Base-by-base conservation (phyloP, 2,329 filamentous ascomycete species). In the Fusarium longipes region DNA sequence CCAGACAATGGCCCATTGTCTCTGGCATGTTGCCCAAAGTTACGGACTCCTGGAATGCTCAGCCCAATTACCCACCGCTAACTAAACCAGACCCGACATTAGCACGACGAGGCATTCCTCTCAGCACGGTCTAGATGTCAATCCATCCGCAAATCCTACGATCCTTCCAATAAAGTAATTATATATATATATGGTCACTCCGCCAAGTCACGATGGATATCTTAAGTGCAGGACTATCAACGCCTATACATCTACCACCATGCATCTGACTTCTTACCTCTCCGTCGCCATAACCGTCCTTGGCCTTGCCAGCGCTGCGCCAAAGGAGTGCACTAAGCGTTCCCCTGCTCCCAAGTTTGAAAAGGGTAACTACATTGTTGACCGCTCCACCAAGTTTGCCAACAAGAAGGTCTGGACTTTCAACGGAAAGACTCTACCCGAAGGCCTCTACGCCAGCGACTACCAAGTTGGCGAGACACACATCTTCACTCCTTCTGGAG, bases 351-450 rank as follows among this genome's bases (percentile, higher is more conserved):
- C 71, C 10, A 40, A 43, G 6, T 39, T 63, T 3, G 35, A 65
- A 27, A 45, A 68, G 3, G 70, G 73, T 6, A 62, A 62, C n/a
- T 76, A 74, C n/a, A n/a, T 73, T 7, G 66, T 75, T 1, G 57
- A 65, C 18, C 57, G 67, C 7, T 45, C 33, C 11, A 54, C 50
- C 11, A 38, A 57, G 3, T 75, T 73, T n/a, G 48, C 62, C 44
- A 75, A 75, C 33, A 69, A 67, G 32, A 53, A 63, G 8, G 29
- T 65, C 10, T 75, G 62, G 43, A 68, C 67, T 0, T 76, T 76
- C 11, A 54, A 60, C 0, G 65, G 66, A 1, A 73, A 60, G 8
- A 57, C 7, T 17, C 59, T 77, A 2, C 75, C 75, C 0, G 9
- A 52, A 0, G 73, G 74, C 1, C 45, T 76, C n/a, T 53, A 49